phyloP scores from a whole-genome alignment of 805 yeast genomes.

The Clavispora asparagi region DNA sequence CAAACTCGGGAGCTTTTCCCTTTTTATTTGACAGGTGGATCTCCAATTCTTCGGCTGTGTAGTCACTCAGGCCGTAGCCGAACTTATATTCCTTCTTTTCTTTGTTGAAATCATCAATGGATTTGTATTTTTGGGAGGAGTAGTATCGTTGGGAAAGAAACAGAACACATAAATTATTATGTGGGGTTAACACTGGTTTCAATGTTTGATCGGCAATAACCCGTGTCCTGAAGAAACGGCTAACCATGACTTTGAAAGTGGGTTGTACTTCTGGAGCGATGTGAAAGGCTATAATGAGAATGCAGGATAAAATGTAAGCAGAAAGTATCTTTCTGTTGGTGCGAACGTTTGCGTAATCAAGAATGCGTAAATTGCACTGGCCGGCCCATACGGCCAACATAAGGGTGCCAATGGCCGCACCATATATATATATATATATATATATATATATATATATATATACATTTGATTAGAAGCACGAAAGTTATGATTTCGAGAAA shows the following conservation, averaged over 20 bases:
- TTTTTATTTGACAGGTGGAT: not conserved
- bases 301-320: not conserved
- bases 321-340: not conserved
- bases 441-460: no score
- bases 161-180: not conserved
- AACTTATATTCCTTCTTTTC: slow-evolving; percentile 25
- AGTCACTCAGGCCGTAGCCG: slow-evolving; percentile 20
- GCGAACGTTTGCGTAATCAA: not conserved
- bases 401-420: no score
- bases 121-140: slow-evolving; percentile 5
- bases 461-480: no score
- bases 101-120: slow-evolving; percentile 36
- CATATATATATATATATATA: no score
- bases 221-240: not conserved
- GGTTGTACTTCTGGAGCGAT: not conserved
- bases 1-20: slow-evolving; percentile 1
- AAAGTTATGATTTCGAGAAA: no score
- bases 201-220: not conserved
- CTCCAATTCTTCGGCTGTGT: slow-evolving; percentile 10
- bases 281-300: not conserved
- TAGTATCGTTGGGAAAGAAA: not conserved
- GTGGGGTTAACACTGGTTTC: not conserved
- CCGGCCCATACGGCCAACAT: no score
- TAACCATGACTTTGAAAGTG: not conserved
- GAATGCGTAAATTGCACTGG: not conserved